Evolutionary conservation across 2,329 filamentous ascomycete species (phyloP).

Genomic region (Neodidymelliopsis sp.): DNA sequence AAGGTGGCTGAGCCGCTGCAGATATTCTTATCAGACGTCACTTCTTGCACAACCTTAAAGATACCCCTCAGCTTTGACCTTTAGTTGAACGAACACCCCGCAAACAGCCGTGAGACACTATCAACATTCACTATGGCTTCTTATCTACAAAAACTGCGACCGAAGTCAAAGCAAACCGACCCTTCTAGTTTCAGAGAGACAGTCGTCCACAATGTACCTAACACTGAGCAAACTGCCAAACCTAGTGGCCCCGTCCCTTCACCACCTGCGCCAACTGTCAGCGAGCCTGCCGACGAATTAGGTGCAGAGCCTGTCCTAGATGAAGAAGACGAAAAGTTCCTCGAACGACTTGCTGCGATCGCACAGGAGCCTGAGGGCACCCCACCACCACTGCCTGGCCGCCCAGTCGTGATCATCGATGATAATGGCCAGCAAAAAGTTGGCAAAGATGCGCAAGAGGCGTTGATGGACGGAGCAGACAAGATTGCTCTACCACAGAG

Average conservation of each 20-base stretch:
- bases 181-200: conserved; percentile 22
- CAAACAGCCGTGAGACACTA: conserved; percentile 1
- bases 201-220: conserved; percentile 17
- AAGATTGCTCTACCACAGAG: conserved; percentile 60
- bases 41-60: not conserved
- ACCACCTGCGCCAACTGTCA: conserved; percentile 30
- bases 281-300: conserved; percentile 38
- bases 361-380: conserved; percentile 50
- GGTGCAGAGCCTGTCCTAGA: conserved; percentile 58
- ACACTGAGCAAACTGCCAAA: conserved; percentile 26
- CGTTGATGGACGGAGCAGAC: conserved; percentile 55
- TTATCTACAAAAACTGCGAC: conserved; percentile 45
- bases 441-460: conserved; percentile 55
- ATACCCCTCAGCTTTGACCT: not conserved
- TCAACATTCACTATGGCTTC: conserved; percentile 33
- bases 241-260: conserved; percentile 31
- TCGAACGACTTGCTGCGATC: conserved; percentile 59
- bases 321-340: conserved; percentile 67
- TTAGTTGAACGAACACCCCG: conserved; percentile 6
- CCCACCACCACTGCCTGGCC: conserved; percentile 53
- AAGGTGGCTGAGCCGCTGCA: conserved; percentile 11
- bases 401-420: conserved; percentile 44
- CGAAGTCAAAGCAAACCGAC: conserved; percentile 41
- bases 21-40: conserved; percentile 5
- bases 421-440: conserved; percentile 44